Conservation (phyloP, 1,139 yeast genomes). For the Candida pseudoviswanathii region DNA sequence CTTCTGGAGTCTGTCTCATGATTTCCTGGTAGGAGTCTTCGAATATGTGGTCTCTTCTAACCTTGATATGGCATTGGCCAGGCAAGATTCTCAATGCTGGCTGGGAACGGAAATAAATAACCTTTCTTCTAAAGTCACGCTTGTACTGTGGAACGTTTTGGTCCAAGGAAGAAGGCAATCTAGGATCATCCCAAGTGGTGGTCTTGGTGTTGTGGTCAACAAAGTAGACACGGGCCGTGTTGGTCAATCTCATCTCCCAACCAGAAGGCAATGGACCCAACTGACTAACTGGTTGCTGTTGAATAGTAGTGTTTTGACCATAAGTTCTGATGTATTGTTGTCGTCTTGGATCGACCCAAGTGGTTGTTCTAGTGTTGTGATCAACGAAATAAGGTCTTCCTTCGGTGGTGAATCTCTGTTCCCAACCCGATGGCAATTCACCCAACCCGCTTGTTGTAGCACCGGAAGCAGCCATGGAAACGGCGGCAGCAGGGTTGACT, state of each 20-base stretch:
- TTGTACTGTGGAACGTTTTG: conserved; percentile 99
- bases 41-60: conserved; percentile 92
- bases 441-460: conserved; percentile 96
- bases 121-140: conserved; percentile 97
- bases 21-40: conserved; percentile 98
- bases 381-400: conserved; percentile 98
- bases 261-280: conserved; percentile 98
- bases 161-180: conserved; percentile 94
- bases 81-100: conserved; percentile 96
- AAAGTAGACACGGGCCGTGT: conserved; percentile 96
- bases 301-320: conserved; percentile 87
- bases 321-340: conserved; percentile 97
- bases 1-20: conserved; percentile 98
- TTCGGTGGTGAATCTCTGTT: conserved; percentile 95
- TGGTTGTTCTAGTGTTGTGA: conserved; percentile 96
- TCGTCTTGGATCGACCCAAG: conserved; percentile 99
- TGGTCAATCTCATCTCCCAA: conserved; percentile 99
- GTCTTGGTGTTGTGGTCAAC: conserved; percentile 99
- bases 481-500: conserved; percentile 70
- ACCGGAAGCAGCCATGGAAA: conserved; percentile 82
- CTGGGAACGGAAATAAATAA: conserved; percentile 95
- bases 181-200: conserved; percentile 99
- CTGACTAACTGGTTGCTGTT: conserved; percentile 98
- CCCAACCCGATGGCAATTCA: conserved; percentile 98
- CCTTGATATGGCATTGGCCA: conserved; percentile 98